Percentiles rank a stretch among this genome's conserved stretches.
Evolutionary conservation across 163 green algal species (phyloP).

Genomic region (Coccomyxa subellipsoidea): DNA sequence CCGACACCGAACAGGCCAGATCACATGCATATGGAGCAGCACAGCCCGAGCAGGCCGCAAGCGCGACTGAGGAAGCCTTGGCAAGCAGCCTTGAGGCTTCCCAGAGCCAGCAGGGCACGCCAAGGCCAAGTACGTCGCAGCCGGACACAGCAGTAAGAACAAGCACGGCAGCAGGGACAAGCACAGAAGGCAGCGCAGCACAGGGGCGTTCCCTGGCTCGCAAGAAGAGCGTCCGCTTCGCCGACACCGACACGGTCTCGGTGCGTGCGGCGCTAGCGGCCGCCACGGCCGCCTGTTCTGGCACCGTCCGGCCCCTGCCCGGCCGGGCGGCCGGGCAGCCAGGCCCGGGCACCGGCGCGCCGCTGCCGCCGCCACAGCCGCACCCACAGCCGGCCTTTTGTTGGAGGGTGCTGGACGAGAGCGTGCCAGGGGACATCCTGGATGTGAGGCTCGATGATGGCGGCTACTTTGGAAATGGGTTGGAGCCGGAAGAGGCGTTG

Average conservation of each 20-base stretch:
- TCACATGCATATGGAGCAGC: no score
- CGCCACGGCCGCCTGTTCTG: not conserved
- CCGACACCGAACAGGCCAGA: no score
- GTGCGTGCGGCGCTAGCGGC: not conserved
- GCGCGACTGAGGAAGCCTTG: no score
- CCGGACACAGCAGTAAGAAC: not conserved
- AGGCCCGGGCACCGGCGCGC: no score
- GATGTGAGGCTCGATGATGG: not conserved
- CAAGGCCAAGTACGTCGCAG: no score
- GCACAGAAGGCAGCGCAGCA: not conserved
- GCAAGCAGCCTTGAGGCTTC: no score
- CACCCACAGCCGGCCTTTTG: not conserved
- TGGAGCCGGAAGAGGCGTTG: not conserved
- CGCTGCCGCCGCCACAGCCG: no score
- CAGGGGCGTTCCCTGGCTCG: not conserved
- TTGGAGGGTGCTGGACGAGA: not conserved
- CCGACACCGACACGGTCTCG: not conserved
- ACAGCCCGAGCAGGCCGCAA: no score
- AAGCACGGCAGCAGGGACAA: not conserved
- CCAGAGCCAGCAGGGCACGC: not conserved
- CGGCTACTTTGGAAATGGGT: not conserved
- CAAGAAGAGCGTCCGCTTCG: not conserved
- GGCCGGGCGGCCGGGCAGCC: no score
- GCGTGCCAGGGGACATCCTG: not conserved
- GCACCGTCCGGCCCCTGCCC: not conserved